phyloP scores from a whole-genome alignment of 2,329 filamentous ascomycete species.

The Atkinsonella texensis region DNA sequence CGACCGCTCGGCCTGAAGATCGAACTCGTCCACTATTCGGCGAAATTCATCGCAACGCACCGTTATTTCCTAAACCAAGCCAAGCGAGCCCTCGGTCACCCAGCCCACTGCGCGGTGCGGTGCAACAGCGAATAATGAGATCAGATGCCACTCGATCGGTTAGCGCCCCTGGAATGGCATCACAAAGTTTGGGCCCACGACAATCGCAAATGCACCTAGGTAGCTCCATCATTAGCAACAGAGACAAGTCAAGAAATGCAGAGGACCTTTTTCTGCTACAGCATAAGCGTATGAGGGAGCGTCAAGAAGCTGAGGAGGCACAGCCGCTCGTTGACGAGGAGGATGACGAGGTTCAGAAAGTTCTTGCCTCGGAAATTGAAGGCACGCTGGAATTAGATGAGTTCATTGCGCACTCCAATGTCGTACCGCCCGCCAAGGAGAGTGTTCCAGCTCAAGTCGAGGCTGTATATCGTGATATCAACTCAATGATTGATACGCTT shows the following conservation, averaged over 20 bases:
- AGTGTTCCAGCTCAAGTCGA: conserved; percentile 52
- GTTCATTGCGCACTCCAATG: conserved; percentile 52
- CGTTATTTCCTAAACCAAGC: conserved; percentile 41
- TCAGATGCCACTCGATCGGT: conserved; percentile 44
- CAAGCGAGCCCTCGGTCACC: conserved; percentile 57
- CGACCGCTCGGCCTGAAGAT: conserved; percentile 20
- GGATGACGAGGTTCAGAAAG: conserved; percentile 52
- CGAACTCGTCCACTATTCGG: conserved; percentile 37
- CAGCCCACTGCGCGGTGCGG: conserved; percentile 52
- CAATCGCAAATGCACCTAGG: conserved; percentile 25
- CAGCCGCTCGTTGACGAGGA: conserved; percentile 54
- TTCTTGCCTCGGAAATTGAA: conserved; percentile 48
- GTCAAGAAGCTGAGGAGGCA: conserved; percentile 44
- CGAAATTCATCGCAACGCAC: conserved; percentile 37
- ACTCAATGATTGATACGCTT: conserved; percentile 88
- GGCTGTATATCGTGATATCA: conserved; percentile 66
- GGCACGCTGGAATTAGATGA: conserved; percentile 52
- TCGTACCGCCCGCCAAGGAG: conserved; percentile 39
- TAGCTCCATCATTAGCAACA: conserved; percentile 27
- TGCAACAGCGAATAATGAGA: conserved; percentile 37
- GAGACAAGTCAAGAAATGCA: conserved; percentile 19
- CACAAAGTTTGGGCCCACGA: conserved; percentile 36
- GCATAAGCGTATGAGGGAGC: conserved; percentile 39
- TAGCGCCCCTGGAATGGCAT: conserved; percentile 47
- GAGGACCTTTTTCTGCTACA: conserved; percentile 38